Conservation (phyloP, 2,329 filamentous ascomycete genomes). For the Colletotrichum sp. region DNA sequence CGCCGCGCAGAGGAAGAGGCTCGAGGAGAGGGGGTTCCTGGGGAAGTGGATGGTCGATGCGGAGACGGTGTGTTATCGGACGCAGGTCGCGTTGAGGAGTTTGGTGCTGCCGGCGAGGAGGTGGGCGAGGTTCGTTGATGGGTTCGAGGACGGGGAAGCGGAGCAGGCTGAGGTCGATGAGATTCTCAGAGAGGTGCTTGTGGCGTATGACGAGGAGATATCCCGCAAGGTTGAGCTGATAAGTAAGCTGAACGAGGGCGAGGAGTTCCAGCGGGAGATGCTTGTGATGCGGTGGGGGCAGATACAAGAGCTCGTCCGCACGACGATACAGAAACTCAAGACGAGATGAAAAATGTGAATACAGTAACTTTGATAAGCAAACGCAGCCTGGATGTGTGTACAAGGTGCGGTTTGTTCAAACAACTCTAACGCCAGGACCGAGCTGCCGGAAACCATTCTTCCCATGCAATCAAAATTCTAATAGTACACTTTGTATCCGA, state of each 20-base stretch:
- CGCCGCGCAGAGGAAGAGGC: conserved; percentile 34
- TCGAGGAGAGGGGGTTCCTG: conserved; percentile 54
- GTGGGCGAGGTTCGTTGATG: conserved; percentile 53
- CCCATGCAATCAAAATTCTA: conserved; percentile 2
- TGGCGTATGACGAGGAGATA: conserved; percentile 38
- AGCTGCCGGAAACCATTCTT: neutral
- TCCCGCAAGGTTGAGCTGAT: conserved; percentile 33
- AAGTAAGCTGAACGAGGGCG: conserved; percentile 30
- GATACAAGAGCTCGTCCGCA: conserved; percentile 40
- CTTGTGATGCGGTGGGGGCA: conserved; percentile 47
- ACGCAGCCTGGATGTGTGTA: neutral
- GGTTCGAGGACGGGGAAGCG: conserved; percentile 47
- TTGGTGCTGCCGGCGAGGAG: conserved; percentile 37
- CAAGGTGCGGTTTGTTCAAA: neutral
- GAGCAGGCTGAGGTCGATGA: conserved; percentile 42
- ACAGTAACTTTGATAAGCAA: neutral
- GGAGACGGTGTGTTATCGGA: conserved; percentile 57
- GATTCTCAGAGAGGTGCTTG: conserved; percentile 42
- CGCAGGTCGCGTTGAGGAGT: conserved; percentile 55
- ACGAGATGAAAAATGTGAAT: neutral
- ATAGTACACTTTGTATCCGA: conserved; percentile 10
- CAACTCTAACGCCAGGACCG: conserved; percentile 12
- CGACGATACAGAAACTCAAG: conserved; percentile 34
- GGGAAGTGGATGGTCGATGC: conserved; percentile 57
- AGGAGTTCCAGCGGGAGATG: conserved; percentile 40